Percentiles rank a stretch among this genome's conserved stretches.
Conservation (phyloP, 2,329 filamentous ascomycete genomes). For the Neodidymelliopsis sp. region DNA sequence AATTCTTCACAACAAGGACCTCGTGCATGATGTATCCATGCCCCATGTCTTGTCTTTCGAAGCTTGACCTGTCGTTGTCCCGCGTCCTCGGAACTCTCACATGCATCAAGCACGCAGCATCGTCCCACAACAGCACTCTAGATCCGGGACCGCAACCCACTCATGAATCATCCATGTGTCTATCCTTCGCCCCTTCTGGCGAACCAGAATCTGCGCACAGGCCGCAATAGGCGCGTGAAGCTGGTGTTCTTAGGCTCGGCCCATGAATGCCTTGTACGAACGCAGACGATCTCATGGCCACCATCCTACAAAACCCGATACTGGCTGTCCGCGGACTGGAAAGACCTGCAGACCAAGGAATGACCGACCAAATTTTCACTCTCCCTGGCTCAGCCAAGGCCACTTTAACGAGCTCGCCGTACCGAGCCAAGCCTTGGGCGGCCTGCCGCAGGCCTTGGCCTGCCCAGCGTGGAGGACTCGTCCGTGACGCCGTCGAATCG, state of each 20-base stretch:
- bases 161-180: neutral
- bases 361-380: constrained; percentile 19
- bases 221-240: neutral
- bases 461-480: constrained; percentile 13
- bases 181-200: neutral
- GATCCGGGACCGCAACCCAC: neutral
- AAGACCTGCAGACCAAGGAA: constrained; percentile 9
- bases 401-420: neutral
- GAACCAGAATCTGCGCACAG: neutral
- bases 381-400: constrained; percentile 8
- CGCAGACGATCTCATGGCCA: constrained; percentile 10
- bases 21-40: constrained; percentile 5
- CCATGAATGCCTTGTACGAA: constrained; percentile 7
- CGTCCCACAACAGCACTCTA: neutral
- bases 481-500: constrained; percentile 7
- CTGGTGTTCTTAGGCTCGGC: neutral
- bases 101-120: neutral
- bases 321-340: neutral
- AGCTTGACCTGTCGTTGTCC: constrained; percentile 14
- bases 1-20: constrained; percentile 1
- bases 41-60: constrained; percentile 3
- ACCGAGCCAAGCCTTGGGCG: constrained; percentile 18
- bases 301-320: constrained; percentile 13
- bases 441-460: constrained; percentile 17
- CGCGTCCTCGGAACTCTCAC: neutral